A percentile compares a stretch with the other conserved stretches of the same genome.
phyloP scores from a whole-genome alignment of 1,284 basidiomycete species.

The Ustilago tritici region DNA sequence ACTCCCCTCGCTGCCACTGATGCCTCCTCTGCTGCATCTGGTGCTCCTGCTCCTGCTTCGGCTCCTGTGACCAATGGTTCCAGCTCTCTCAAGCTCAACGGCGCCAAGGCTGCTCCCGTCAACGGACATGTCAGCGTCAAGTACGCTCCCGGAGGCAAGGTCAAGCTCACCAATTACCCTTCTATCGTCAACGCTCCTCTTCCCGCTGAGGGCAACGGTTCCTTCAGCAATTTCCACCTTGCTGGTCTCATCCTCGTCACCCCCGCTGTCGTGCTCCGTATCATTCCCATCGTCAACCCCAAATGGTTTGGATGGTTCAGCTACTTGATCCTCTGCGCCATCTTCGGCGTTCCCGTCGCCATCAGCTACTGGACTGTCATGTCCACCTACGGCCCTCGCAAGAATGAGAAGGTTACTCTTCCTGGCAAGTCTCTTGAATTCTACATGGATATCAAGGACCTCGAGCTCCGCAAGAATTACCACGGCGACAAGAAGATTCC shows the following conservation, averaged over 20 bases:
- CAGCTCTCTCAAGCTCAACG: conserved; percentile 36
- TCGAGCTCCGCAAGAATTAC: conserved; percentile 82
- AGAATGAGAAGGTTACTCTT: conserved; percentile 87
- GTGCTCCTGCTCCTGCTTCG: not conserved
- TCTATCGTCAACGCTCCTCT: conserved; percentile 66
- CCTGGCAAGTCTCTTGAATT: conserved; percentile 81
- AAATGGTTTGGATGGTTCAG: conserved; percentile 66
- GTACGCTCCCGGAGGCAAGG: conserved; percentile 66
- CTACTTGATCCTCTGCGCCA: conserved; percentile 74
- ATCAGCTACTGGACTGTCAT: conserved; percentile 91
- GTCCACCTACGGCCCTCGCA: conserved; percentile 83
- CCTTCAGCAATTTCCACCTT: conserved; percentile 75
- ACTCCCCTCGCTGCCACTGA: conserved; percentile 9
- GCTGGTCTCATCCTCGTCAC: conserved; percentile 73
- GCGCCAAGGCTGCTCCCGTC: conserved; percentile 14
- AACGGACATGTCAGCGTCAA: conserved; percentile 24
- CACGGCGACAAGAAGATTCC: conserved; percentile 86
- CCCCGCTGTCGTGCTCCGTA: conserved; percentile 64
- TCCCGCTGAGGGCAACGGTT: conserved; percentile 69
- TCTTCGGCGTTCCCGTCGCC: conserved; percentile 82
- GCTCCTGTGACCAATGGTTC: conserved; percentile 18
- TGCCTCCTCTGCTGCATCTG: conserved; percentile 10
- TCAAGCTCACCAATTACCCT: conserved; percentile 67
- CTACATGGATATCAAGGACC: conserved; percentile 92
- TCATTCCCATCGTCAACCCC: conserved; percentile 67